Base-by-base conservation (phyloP, 805 yeast genomes). In the Helenozyma rhizophorensis region DNA sequence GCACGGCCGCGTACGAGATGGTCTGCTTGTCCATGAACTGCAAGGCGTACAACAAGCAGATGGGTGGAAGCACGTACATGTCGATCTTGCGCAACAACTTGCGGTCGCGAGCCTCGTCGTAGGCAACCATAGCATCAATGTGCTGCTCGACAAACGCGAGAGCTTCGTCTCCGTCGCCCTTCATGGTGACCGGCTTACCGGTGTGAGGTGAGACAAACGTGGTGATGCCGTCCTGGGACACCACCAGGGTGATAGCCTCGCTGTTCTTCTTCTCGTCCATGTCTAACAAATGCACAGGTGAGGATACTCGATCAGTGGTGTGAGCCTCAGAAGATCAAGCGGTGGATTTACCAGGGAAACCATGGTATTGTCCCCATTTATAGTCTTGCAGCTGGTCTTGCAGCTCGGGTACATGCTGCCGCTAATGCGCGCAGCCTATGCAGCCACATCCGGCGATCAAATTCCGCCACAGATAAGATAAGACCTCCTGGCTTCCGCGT, bases 1-100 rank as follows among this genome's bases (percentile, higher is more conserved):
- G 62, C 23, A 77, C 68, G 5, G 79, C 67, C 1, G 80, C 76
- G 28, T 67, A 70, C 14, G 74, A 60, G 29, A 63, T 68, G 3
- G 81, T 58, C 14, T 61, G 56, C 50, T 79, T 79, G 55, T 79
- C 86, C 78, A 79, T 72, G 42, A 64, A 73, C 53, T 77, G 83
- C 14, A 70, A 52, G 10, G 73, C 64, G 53, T 74, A 72, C 16
- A 74, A 45, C 15, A 68, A 35, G 40, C 72, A 68, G 56, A 78
- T 59, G 32, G 76, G 36, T 1, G 83, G 78, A 45, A 74, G 53
- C 40, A 78, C 40, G 38, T 53, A 66, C 13, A 66, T 27, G 48
- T 78, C 83, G 30, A 39, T 32, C 27, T 30, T 35, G 12, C 39
- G 12, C 8, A 37, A 30, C 45, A 26, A 70, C 50, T 35, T 45